phyloP scores from a whole-genome alignment of 1,284 basidiomycete species.

The Sanguinoderma infundibulare region DNA sequence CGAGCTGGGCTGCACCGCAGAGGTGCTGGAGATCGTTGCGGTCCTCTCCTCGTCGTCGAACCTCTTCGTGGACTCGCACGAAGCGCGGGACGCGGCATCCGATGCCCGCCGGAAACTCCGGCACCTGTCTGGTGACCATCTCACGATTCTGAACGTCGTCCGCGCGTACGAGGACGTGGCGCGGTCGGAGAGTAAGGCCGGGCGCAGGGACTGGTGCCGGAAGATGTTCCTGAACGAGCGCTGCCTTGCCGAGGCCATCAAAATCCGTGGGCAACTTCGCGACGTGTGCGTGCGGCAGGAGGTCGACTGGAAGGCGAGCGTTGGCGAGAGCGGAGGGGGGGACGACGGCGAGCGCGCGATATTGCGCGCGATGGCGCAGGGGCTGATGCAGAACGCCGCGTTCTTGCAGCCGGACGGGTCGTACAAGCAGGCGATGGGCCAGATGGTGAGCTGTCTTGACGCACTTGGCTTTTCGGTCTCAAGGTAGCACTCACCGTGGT shows the following conservation, averaged over 20 bases:
- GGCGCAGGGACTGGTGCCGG: slow-evolving; percentile 78
- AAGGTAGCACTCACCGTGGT: too few relatives aligned
- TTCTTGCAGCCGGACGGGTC: slow-evolving; percentile 82
- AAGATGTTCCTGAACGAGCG: slow-evolving; percentile 87
- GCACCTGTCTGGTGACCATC: slow-evolving; percentile 87
- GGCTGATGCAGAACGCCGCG: slow-evolving; percentile 84
- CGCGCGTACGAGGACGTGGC: slow-evolving; percentile 77
- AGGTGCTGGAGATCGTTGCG: slow-evolving; percentile 82
- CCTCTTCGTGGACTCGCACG: slow-evolving; percentile 73
- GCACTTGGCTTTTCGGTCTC: neutral
- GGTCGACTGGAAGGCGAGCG: slow-evolving; percentile 63
- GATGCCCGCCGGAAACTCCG: slow-evolving; percentile 80
- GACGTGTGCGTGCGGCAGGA: slow-evolving; percentile 65
- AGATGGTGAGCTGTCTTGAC: slow-evolving; percentile 56
- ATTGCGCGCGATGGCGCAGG: slow-evolving; percentile 70
- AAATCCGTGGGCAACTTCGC: slow-evolving; percentile 83
- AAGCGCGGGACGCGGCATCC: slow-evolving; percentile 72
- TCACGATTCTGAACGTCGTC: slow-evolving; percentile 86
- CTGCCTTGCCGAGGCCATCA: slow-evolving; percentile 81
- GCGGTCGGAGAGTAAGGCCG: slow-evolving; percentile 47
- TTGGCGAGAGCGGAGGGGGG: slow-evolving; percentile 59
- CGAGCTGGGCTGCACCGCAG: slow-evolving; percentile 68
- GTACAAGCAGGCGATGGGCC: slow-evolving; percentile 85
- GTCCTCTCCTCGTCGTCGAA: slow-evolving; percentile 78
- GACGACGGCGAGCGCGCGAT: slow-evolving; percentile 42